Base-by-base conservation (phyloP, 2,329 filamentous ascomycete genomes). In the Alternaria conjuncta region DNA sequence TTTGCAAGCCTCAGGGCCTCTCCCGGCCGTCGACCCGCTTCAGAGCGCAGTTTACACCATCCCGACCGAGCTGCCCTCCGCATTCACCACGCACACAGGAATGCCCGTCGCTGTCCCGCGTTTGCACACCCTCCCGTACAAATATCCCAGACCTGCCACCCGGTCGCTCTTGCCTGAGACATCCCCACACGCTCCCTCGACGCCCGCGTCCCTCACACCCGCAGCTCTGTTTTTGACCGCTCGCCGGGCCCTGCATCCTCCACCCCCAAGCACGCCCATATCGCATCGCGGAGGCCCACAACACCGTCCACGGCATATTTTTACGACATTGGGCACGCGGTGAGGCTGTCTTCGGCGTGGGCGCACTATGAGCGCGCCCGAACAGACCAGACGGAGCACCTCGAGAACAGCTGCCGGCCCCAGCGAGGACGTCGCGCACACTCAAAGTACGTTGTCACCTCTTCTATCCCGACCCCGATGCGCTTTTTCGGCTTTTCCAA, bases 321-420 rank as follows among this genome's bases (percentile, higher is more conserved):
- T 18, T 53, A 59, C 55, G 47, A 63, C 64, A 73, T 71, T 75
- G 72, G 71, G 57, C 69, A 60, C 70, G 57, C 71, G 63, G 67
- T 71, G 75, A 75, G 67, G 49, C 68, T 65, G 61, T 51, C 61
- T 73, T 59, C 62, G 68, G 71, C 75, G 61, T 70, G 73, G 73
- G 79, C 79, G 78, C 79, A 80, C 70, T 53, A 81, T 81, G 79
- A 80, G 77, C 76, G 79, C 77, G 75, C 72, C 72, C 65, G 71
- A 67, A 67, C 72, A 76, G 70, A 73, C 71, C 61, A 75, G 71
- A 71, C 76, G 73, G 73, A 80, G 77, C 72, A 76, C 74, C 67
- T 78, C 77, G 51, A 77, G 73, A 69, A 70, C 73, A 30, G 76
- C 75, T 64, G 71, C 73, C 62, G 69, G 74, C 61, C 61, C 68